Base-by-base conservation (phyloP, 805 yeast species). In the Saturnispora saitoi region DNA sequence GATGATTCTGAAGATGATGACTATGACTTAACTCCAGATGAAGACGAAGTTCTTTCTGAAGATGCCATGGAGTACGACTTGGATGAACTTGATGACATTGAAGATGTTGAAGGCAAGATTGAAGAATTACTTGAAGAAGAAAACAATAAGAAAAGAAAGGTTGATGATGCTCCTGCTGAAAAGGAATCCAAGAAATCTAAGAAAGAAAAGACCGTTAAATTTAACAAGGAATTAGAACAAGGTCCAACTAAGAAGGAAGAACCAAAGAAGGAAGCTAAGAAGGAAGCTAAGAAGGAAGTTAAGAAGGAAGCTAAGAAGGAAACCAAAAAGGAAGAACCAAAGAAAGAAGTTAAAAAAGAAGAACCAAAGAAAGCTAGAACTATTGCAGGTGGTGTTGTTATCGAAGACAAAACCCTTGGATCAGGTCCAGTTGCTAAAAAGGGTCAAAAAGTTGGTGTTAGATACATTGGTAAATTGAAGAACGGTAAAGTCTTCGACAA, bases 401-500 rank as follows among this genome's bases (percentile, higher is more conserved):
- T 89, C 63, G 99, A 93, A 76, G 99, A 93, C 75, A 84, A 95
- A 70, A 81, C 83, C 53, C 68, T 75, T 51, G 99, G 99, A 63
- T 78, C 80, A 51, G 99, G 99, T 53, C 81, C 87, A 60, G 73
- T 75, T 55, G 95, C 95, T 65, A 90, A 89, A 75, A 73, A 77
- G 60, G 95, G 96, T 53, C 78, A 86, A 72, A 87, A 78, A 67
- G 95, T 93, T 56, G 95, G 96, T 66, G 90, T 93, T 70, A 82
- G 99, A 76, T 93, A 93, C 80, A 86, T 93, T 59, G 99, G 99
- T 67, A 95, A 93, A 76, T 81, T 93, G 69, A 84, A 86, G 74
- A 89, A 90, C 73, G 99, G 98, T 60, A 87, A 87, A 68, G 89
- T 86, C 44, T 93, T 93, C 58, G 99, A 93, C 78, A 90, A 91